A percentile compares a stretch with the other conserved stretches of the same genome.
These are phyloP conservation scores for Aspergillus bridgeri DNA, from an alignment of 495 filamentous ascomycete species.

Conservation along the genomic window DNA sequence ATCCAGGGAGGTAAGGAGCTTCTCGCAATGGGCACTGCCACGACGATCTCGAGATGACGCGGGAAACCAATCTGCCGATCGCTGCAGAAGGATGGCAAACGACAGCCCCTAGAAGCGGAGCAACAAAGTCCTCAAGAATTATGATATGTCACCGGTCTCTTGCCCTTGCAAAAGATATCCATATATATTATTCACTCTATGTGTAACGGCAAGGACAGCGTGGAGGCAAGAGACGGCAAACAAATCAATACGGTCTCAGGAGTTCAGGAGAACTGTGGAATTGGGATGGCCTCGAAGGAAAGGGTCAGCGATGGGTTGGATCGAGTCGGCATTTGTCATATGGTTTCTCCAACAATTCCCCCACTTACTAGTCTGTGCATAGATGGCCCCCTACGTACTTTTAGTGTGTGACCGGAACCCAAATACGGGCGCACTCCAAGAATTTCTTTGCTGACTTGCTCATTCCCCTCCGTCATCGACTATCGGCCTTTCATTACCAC, in stretches of 20 bases:
- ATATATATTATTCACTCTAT: too few species aligned
- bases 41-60: background rate
- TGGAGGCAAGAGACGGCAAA: too few species aligned
- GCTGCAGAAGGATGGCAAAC: background rate
- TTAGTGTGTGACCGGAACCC: conserved; percentile 1
- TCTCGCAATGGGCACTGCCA: background rate
- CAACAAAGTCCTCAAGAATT: background rate
- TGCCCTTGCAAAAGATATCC: too few species aligned
- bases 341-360: conserved; percentile 3
- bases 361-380: conserved; percentile 2
- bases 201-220: too few species aligned
- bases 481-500: background rate
- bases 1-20: background rate
- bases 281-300: background rate
- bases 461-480: background rate
- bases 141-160: background rate
- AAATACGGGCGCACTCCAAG: background rate
- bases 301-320: background rate
- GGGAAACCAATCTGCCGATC: background rate
- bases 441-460: background rate
- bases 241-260: background rate
- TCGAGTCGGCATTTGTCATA: conserved; percentile 2
- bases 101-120: background rate
- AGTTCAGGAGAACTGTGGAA: background rate
- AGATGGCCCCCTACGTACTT: background rate